Base-by-base conservation (phyloP, 139 green algal genomes). In the Tetradesmus lagerheimii region DNA sequence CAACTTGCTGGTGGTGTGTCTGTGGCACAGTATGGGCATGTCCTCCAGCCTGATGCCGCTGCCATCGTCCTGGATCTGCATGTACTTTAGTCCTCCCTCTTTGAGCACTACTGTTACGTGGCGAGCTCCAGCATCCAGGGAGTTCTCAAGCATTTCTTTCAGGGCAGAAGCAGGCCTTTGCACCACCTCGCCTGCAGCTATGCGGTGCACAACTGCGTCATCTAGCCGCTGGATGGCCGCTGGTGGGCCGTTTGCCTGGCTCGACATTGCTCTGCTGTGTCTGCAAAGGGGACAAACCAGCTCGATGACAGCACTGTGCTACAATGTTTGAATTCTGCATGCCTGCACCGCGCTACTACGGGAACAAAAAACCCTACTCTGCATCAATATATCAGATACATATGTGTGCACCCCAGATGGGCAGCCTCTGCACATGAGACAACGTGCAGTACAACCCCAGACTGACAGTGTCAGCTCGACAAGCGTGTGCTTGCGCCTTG, bases 131-230 rank as follows among this genome's bases (percentile, higher is more conserved):
- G 98, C 98, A 47, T 99, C 98, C 2, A 99, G 62, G 64, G 92
- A 96, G 93, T 99, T 99, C 92, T 99, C 98, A n/a, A 99, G 74
- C 92, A 99, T 90, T 93, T 99, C 98, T 93, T 99, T 99, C 0
- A 99, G 80, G 0, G 98, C 98, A 15, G 91, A 97, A 1, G 93
- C 91, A 3, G 98, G 98, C 4, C 97, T 92, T 92, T 98, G 95
- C 62, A 99, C 94, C 0, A 98, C 95, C 91, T 99, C 98, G 0
- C 98, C 98, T 35, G 98, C 98, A 53, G 98, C 98, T 38, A 99
- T 99, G 15, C 95, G 94, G 86, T 99, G 98, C 0, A 99, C 97
- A 34, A 99, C 97, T 1, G 92, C 37, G 66, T 97, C 93, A 3
- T 96, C 91, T 11, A 99, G 93, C 25, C 88, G 89, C 23, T 71